Evolutionary conservation across 257 asterid species (phyloP).

Genomic region (Nicotiana sylvestris): DNA sequence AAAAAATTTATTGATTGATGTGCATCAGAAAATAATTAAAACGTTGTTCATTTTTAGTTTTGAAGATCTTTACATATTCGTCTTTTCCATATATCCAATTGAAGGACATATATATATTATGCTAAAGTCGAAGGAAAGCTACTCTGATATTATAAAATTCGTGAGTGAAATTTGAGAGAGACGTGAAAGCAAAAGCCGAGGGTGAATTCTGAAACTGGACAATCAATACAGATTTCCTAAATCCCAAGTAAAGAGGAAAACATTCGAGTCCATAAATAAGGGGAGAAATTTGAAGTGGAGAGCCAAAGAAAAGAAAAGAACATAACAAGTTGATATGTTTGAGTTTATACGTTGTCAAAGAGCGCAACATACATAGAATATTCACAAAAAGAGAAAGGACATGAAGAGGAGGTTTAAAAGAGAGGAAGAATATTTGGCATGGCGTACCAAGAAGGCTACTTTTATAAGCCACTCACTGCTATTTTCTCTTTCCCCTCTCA

Average conservation of each 20-base stretch:
- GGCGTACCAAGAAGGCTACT: slow-evolving; percentile 22
- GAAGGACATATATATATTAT: not conserved
- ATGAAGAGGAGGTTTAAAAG: not conserved
- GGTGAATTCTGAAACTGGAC: not conserved
- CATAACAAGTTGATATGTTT: not conserved
- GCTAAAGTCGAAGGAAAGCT: not conserved
- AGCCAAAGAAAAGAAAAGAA: not conserved
- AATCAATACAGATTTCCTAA: not conserved
- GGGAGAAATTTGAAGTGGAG: not conserved
- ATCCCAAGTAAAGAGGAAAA: not conserved
- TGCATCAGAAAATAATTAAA: not conserved
- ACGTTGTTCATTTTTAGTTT: not conserved
- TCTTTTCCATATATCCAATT: too few relatives aligned
- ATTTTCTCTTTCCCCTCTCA: not conserved
- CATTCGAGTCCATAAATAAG: not conserved
- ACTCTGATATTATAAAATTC: not conserved
- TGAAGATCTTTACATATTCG: not conserved
- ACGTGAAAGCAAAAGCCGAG: not conserved
- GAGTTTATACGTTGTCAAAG: not conserved
- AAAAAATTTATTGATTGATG: not conserved
- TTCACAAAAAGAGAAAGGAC: not conserved
- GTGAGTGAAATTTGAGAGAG: not conserved
- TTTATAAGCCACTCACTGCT: slow-evolving; percentile 15
- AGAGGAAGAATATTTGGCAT: not conserved
- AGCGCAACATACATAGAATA: not conserved